Conservation (phyloP, 768 basidiomycete species). For the Trichaptum fuscoviolaceum region DNA sequence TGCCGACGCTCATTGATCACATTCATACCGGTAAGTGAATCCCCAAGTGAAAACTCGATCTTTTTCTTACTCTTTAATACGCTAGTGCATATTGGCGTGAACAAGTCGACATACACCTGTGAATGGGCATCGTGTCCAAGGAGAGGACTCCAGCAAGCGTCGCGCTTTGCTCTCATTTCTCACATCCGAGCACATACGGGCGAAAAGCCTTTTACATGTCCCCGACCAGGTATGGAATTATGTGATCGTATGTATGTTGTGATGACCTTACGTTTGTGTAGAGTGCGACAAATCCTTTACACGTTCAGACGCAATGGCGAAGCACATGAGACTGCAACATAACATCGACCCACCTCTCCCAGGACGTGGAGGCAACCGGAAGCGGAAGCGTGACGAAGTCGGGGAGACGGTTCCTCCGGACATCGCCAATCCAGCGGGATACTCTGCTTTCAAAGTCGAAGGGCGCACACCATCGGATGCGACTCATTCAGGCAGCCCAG, state of each 20-base stretch:
- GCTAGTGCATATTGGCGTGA: constrained; percentile 74
- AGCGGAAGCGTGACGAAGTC: constrained; percentile 55
- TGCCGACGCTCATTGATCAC: constrained; percentile 75
- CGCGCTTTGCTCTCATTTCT: constrained; percentile 84
- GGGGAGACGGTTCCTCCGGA: constrained; percentile 16
- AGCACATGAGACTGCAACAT: constrained; percentile 89
- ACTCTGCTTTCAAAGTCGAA: constrained; percentile 64
- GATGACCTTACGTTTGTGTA: constrained; percentile 23
- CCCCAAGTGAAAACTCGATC: constrained; percentile 2
- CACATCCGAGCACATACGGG: constrained; percentile 92
- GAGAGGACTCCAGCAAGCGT: constrained; percentile 78
- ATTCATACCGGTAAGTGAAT: constrained; percentile 65
- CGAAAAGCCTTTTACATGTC: constrained; percentile 88
- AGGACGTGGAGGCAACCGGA: constrained; percentile 62
- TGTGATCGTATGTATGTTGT: background rate
- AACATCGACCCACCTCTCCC: constrained; percentile 71
- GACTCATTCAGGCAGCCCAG: constrained; percentile 23
- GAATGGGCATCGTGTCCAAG: constrained; percentile 84
- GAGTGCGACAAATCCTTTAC: constrained; percentile 96
- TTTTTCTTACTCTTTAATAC: constrained; percentile 11
- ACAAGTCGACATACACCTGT: constrained; percentile 83
- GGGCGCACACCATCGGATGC: constrained; percentile 36
- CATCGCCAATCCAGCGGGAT: constrained; percentile 23
- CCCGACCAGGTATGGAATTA: constrained; percentile 58
- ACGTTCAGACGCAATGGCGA: constrained; percentile 87